phyloP scores from a whole-genome alignment of 2,329 filamentous ascomycete genomes.

The Penicillium sclerotiorum region DNA sequence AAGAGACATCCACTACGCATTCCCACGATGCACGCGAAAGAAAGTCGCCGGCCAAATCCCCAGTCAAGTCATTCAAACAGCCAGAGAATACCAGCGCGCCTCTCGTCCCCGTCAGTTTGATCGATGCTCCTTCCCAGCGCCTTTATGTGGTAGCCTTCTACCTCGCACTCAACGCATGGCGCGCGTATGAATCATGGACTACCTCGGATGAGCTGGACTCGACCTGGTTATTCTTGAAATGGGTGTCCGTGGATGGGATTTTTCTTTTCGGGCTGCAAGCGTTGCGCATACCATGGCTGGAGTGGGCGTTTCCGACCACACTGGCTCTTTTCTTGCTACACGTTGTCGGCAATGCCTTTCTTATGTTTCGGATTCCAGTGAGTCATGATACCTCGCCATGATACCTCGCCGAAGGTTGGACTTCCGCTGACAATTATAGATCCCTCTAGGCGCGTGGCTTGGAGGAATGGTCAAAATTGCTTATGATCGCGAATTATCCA shows the following conservation, averaged over 20 bases:
- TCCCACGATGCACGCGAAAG: constrained; percentile 25
- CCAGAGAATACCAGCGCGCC: constrained; percentile 50
- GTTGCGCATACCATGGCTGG: constrained; percentile 92
- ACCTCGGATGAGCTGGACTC: constrained; percentile 82
- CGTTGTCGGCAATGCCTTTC: constrained; percentile 73
- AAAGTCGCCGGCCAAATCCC: constrained; percentile 28
- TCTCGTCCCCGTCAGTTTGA: constrained; percentile 75
- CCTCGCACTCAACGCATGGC: constrained; percentile 73
- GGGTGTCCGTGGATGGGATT: constrained; percentile 80
- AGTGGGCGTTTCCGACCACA: constrained; percentile 78
- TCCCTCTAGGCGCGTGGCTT: constrained; percentile 74
- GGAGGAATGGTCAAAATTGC: constrained; percentile 75
- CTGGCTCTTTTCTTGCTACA: constrained; percentile 72
- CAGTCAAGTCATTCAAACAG: constrained; percentile 21
- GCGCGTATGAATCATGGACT: constrained; percentile 81
- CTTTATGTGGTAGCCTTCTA: constrained; percentile 86
- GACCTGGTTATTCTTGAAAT: constrained; percentile 91
- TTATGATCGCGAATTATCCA: constrained; percentile 88
- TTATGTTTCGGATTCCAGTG: constrained; percentile 90
- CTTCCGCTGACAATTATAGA: constrained; percentile 43
- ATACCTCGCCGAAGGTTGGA: background rate
- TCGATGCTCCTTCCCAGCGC: constrained; percentile 90
- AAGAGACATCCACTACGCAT: constrained; percentile 29
- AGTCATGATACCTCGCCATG: constrained; percentile 25
- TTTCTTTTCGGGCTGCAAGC: constrained; percentile 87